A percentile compares a stretch with the other conserved stretches of the same genome.
Conservation (phyloP, 2,329 filamentous ascomycete genomes). For the Beauveria medogensis region DNA sequence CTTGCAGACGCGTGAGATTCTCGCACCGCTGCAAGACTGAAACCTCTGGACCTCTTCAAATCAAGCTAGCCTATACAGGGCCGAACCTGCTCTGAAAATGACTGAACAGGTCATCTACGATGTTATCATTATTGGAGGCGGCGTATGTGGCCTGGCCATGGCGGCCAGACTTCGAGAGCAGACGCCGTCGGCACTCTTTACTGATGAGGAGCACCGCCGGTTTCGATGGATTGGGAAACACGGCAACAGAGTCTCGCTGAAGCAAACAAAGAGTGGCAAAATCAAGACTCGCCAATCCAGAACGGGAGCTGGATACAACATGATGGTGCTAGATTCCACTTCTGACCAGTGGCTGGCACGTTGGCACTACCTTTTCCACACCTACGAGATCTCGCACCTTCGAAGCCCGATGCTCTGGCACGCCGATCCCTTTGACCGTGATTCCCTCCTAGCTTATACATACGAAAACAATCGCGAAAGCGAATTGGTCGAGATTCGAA, state of each 20-base stretch:
- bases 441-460: constrained; percentile 63
- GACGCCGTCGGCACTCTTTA: constrained; percentile 72
- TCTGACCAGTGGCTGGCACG: constrained; percentile 58
- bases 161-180: constrained; percentile 64
- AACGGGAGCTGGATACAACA: constrained; percentile 26
- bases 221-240: constrained; percentile 70
- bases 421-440: constrained; percentile 65
- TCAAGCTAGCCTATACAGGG: neutral
- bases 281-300: constrained; percentile 12
- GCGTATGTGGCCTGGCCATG: constrained; percentile 66
- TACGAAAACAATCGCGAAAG: constrained; percentile 50
- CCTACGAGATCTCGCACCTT: constrained; percentile 62
- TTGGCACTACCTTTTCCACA: constrained; percentile 63
- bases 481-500: constrained; percentile 62
- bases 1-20: too few species aligned
- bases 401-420: constrained; percentile 81
- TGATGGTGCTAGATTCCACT: constrained; percentile 60
- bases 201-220: constrained; percentile 73
- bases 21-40: neutral
- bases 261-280: constrained; percentile 31
- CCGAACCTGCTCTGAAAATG: neutral
- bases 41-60: neutral
- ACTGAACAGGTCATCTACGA: constrained; percentile 41
- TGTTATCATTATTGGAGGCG: constrained; percentile 65
- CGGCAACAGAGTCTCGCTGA: constrained; percentile 50